phyloP scores from a whole-genome alignment of 2,329 filamentous ascomycete genomes.

The Aspergillus costaricaensis region DNA sequence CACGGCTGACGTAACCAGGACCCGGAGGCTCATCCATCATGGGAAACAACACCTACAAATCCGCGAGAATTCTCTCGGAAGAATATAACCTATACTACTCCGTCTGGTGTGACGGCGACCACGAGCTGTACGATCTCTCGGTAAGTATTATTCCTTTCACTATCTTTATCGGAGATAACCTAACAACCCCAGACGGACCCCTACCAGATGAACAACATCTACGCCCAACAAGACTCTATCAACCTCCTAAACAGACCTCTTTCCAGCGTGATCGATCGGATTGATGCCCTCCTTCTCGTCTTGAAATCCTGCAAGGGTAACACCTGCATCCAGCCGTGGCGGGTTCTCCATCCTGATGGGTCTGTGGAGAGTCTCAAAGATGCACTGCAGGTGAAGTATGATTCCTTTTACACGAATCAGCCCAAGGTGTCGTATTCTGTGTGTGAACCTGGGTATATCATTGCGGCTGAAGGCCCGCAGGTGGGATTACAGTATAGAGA shows the following conservation, averaged over 20 bases:
- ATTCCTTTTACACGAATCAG: constrained; percentile 37
- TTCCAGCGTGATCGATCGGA: constrained; percentile 1
- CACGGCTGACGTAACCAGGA: not conserved
- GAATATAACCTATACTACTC: constrained; percentile 44
- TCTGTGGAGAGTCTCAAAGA: constrained; percentile 34
- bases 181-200: constrained; percentile 2
- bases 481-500: constrained; percentile 13
- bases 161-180: not conserved
- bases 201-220: constrained; percentile 4
- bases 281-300: constrained; percentile 1
- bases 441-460: constrained; percentile 40
- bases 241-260: not conserved
- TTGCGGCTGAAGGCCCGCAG: constrained; percentile 40
- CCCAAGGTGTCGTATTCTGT: constrained; percentile 36
- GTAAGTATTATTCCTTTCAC: not conserved
- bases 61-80: constrained; percentile 37
- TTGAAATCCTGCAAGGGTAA: constrained; percentile 32
- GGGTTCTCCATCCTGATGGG: constrained; percentile 35
- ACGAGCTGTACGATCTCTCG: constrained; percentile 44
- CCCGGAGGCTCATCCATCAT: constrained; percentile 8
- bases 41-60: constrained; percentile 45
- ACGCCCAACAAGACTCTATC: not conserved
- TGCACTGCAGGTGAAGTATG: constrained; percentile 32
- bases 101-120: constrained; percentile 45
- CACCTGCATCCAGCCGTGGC: constrained; percentile 42